These are phyloP conservation scores for Colletotrichum cordylinicola DNA, from an alignment of 2,329 filamentous ascomycete genomes.

Conservation along the genomic window DNA sequence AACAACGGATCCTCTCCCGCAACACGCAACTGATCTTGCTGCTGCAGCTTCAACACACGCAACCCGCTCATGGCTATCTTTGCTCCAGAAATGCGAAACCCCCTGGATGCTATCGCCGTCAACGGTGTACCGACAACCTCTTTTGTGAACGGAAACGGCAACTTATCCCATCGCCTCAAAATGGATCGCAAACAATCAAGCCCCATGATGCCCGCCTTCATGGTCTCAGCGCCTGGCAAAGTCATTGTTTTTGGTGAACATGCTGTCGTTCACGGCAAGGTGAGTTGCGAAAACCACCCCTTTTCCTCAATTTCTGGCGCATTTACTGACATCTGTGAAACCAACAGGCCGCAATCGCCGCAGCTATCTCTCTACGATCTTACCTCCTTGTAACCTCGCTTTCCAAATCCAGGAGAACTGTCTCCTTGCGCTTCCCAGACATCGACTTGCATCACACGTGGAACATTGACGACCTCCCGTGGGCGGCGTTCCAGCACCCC, in stretches of 20 bases:
- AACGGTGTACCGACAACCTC: slow-evolving; percentile 26
- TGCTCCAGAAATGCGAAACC: slow-evolving; percentile 36
- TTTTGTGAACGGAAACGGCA: slow-evolving; percentile 40
- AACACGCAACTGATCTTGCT: slow-evolving; percentile 27
- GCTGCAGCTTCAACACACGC: background rate
- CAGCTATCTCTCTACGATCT: slow-evolving; percentile 91
- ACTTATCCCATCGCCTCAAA: slow-evolving; percentile 40
- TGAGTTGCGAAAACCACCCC: slow-evolving; percentile 39
- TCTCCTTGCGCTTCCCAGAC: slow-evolving; percentile 89
- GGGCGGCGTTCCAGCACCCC: slow-evolving; percentile 79
- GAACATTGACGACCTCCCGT: slow-evolving; percentile 92
- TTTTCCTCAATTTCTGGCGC: background rate
- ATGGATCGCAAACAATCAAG: slow-evolving; percentile 63
- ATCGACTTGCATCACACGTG: slow-evolving; percentile 89
- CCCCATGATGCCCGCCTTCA: slow-evolving; percentile 85
- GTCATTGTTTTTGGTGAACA: slow-evolving; percentile 99
- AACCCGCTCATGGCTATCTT: slow-evolving; percentile 30
- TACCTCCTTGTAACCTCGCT: slow-evolving; percentile 95
- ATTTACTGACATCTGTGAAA: background rate
- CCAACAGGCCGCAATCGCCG: slow-evolving; percentile 83
- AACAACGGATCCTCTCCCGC: background rate
- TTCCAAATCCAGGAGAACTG: slow-evolving; percentile 88
- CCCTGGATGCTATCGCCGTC: slow-evolving; percentile 27
- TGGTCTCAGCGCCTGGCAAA: slow-evolving; percentile 97
- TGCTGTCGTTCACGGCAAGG: slow-evolving; percentile 96